Conservation (phyloP, 1,284 basidiomycete species). For the Malassezia cuniculi region DNA sequence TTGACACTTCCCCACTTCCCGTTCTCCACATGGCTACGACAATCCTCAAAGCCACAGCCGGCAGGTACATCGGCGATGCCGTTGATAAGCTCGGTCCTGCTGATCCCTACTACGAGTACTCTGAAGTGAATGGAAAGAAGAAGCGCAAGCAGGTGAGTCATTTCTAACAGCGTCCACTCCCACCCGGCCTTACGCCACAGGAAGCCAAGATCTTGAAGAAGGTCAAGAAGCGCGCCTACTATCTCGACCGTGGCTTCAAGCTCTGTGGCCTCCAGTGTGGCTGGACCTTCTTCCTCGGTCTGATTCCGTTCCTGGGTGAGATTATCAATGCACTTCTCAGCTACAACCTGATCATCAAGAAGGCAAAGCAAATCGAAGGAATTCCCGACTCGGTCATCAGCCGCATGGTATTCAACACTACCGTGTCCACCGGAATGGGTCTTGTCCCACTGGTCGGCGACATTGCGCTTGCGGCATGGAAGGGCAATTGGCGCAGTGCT, state of each 20-base stretch:
- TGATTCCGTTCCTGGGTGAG: conserved; percentile 64
- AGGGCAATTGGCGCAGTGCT: conserved; percentile 81
- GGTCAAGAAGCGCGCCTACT: conserved; percentile 58
- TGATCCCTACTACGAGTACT: conserved; percentile 69
- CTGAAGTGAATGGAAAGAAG: conserved; percentile 58
- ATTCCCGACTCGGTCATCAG: conserved; percentile 29
- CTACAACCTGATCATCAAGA: conserved; percentile 65
- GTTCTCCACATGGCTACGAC: too few species aligned
- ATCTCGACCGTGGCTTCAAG: conserved; percentile 78
- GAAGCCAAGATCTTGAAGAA: conserved; percentile 57
- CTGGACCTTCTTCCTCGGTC: conserved; percentile 54
- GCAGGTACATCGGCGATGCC: background rate
- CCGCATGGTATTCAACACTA: conserved; percentile 62
- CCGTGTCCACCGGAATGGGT: conserved; percentile 59
- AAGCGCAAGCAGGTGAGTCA: conserved; percentile 53
- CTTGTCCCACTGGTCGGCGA: conserved; percentile 69
- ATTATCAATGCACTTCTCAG: conserved; percentile 56
- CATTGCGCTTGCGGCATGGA: conserved; percentile 60
- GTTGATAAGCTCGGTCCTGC: too few species aligned
- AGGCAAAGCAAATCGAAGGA: conserved; percentile 57
- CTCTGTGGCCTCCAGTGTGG: conserved; percentile 75
- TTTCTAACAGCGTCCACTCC: conserved; percentile 50
- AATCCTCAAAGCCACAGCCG: too few species aligned
- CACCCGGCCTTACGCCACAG: conserved; percentile 62
- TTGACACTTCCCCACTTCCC: too few species aligned